Evolutionary conservation across 2,329 filamentous ascomycete genomes (phyloP), one percentile per base, ranked within the genome.

Genomic region (Fusarium sp.): DNA sequence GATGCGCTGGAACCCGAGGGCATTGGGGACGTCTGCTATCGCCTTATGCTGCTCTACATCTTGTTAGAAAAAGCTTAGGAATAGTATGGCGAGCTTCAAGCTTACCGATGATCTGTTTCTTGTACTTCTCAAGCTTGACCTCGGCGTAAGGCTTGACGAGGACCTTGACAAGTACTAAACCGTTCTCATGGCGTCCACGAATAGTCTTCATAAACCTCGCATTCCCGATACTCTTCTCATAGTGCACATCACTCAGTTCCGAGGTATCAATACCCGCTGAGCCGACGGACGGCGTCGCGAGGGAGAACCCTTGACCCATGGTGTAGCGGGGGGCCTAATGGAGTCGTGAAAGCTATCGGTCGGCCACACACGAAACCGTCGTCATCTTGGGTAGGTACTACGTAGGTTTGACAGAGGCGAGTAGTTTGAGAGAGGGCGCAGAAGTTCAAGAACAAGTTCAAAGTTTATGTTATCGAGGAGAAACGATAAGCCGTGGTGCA

Each of bases 291-390:
- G 97, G 92, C 77, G 94, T 95, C 55, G 94, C 93, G 74, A 97
- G 89, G 67, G 95, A 98, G 83, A 98, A 98, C 71, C 94, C 95
- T 86, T 99, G 96, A 71, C 96, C 96, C 96, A 99, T 99, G 71
- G 72, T 69, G 54, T 67, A 52, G 61, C 39, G 51, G 59, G 61
- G 39, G 51, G 56, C 61, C 58, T 69, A 54, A 53, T 38, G 44
- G 54, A 58, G 67, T 71, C 40, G 70, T 71, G 45, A 62, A 65
- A 66, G 73, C 72, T 75, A 75, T 74, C 66, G 68, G 60, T 68
- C 64, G 53, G 54, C 63, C 38, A 55, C 53, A 58, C 49, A 64
- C 56, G 61, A 69, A 54, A 58, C 65, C 58, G 65, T 66, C 60
- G 58, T 75, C 73, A 75, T 75, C 52, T 74, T 75, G 73, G 40